These are phyloP conservation scores for Pichia occidentalis DNA, from an alignment of 805 yeast genomes.

Conservation along the genomic window DNA sequence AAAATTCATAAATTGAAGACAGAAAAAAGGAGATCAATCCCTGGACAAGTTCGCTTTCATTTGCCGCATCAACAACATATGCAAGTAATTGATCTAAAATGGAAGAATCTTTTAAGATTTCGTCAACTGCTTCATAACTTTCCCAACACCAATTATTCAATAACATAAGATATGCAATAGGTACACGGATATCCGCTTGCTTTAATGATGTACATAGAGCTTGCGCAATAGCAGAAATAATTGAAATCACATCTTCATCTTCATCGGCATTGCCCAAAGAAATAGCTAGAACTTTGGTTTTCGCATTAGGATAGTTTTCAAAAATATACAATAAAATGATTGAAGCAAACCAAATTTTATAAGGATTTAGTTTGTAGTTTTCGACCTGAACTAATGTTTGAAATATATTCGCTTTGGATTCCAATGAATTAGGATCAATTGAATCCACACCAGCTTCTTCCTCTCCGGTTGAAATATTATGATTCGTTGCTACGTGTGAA, in stretches of 20 bases:
- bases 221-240: slow-evolving; percentile 72
- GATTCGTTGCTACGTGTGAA: not conserved
- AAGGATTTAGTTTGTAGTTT: slow-evolving; percentile 72
- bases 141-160: slow-evolving; percentile 74
- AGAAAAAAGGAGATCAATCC: slow-evolving; percentile 67
- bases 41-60: slow-evolving; percentile 40
- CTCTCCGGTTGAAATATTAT: not conserved
- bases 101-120: slow-evolving; percentile 62
- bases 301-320: slow-evolving; percentile 45
- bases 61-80: slow-evolving; percentile 44
- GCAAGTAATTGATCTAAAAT: slow-evolving; percentile 63
- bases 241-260: slow-evolving; percentile 63
- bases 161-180: slow-evolving; percentile 72
- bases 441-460: slow-evolving; percentile 6
- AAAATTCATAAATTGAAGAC: slow-evolving; percentile 77
- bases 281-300: slow-evolving; percentile 42
- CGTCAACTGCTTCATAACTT: slow-evolving; percentile 66
- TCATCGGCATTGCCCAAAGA: slow-evolving; percentile 50
- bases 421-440: slow-evolving; percentile 18
- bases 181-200: slow-evolving; percentile 60
- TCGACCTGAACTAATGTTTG: slow-evolving; percentile 71
- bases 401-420: slow-evolving; percentile 56
- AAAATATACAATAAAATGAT: slow-evolving; percentile 58
- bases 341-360: slow-evolving; percentile 77
- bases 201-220: slow-evolving; percentile 60